Percentiles rank a stretch among this genome's conserved stretches.
These are phyloP conservation scores for Gleditsia sinensis DNA, from an alignment of 306 rosid genomes.

Conservation along the genomic window DNA sequence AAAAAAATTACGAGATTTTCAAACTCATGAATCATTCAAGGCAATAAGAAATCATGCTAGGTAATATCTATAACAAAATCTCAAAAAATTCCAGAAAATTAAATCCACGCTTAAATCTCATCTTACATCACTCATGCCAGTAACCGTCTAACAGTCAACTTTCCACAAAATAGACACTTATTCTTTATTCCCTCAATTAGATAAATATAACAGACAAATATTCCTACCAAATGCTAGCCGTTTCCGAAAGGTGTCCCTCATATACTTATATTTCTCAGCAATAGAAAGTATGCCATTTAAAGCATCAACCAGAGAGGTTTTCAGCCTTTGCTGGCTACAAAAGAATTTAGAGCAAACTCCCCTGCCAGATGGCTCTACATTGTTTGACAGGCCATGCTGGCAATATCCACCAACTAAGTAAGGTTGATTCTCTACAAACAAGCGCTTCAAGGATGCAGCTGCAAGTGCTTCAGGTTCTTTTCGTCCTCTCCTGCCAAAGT, in stretches of 20 bases:
- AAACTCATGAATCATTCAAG: not conserved
- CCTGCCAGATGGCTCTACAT: conserved; percentile 62
- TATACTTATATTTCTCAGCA: conserved; percentile 84
- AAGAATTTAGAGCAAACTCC: conserved; percentile 75
- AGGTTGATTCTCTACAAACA: conserved; percentile 93
- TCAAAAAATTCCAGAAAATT: not conserved
- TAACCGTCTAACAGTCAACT: conserved; percentile 13
- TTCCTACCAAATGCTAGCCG: conserved; percentile 84
- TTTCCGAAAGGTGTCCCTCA: conserved; percentile 86
- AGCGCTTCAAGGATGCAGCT: conserved; percentile 91
- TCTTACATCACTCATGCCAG: conserved; percentile 17
- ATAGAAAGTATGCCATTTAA: conserved; percentile 77
- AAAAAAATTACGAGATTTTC: not conserved
- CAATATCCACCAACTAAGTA: conserved; percentile 83
- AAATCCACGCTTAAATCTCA: conserved; percentile 22
- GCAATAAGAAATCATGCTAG: not conserved
- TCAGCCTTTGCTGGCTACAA: conserved; percentile 66
- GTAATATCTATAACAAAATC: not conserved
- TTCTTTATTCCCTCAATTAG: conserved; percentile 5
- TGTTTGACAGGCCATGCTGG: conserved; percentile 67
- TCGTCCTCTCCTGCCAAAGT: conserved; percentile 90
- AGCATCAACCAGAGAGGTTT: conserved; percentile 60
- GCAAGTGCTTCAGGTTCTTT: conserved; percentile 98
- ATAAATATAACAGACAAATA: conserved; percentile 22
- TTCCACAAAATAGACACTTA: conserved; percentile 7